Conservation (phyloP, 2,329 filamentous ascomycete genomes). For the Onygena corvina region DNA sequence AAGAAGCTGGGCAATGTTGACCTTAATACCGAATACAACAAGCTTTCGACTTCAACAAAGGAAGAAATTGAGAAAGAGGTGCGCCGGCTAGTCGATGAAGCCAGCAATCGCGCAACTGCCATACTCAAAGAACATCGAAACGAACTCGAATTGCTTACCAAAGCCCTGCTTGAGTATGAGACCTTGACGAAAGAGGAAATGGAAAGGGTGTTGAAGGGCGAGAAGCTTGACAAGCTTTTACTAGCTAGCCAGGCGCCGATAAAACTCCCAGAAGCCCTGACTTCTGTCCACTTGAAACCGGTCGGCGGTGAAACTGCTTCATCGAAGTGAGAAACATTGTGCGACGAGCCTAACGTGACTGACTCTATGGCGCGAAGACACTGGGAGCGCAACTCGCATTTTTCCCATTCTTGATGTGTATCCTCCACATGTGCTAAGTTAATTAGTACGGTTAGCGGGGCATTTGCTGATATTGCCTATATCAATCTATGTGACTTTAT, state of each 20-base stretch:
- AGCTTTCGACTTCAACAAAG: slow-evolving; percentile 75
- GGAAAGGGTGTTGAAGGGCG: slow-evolving; percentile 74
- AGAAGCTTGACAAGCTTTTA: slow-evolving; percentile 61
- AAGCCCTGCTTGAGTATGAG: slow-evolving; percentile 88
- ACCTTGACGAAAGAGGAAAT: slow-evolving; percentile 83
- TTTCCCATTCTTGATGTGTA: slow-evolving; percentile 1
- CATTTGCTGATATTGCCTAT: not conserved
- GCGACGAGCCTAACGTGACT: not conserved
- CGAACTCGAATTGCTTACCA: slow-evolving; percentile 76
- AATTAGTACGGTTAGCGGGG: slow-evolving; percentile 2
- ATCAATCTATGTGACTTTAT: not conserved
- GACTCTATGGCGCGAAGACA: not conserved
- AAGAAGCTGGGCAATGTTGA: slow-evolving; percentile 79
- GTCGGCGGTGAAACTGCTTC: slow-evolving; percentile 19
- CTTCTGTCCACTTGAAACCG: slow-evolving; percentile 16
- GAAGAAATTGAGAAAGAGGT: slow-evolving; percentile 80
- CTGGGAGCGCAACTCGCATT: not conserved
- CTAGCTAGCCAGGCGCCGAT: slow-evolving; percentile 42
- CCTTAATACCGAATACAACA: slow-evolving; percentile 65
- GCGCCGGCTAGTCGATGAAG: slow-evolving; percentile 69
- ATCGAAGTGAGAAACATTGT: slow-evolving; percentile 13
- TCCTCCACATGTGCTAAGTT: not conserved
- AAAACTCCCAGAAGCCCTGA: slow-evolving; percentile 50
- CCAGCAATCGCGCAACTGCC: slow-evolving; percentile 57
- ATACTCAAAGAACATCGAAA: slow-evolving; percentile 64